A percentile compares a stretch with the other conserved stretches of the same genome.
Evolutionary conservation across 1,284 basidiomycete genomes (phyloP).

Genomic region (Cutaneotrichosporon mucoides): DNA sequence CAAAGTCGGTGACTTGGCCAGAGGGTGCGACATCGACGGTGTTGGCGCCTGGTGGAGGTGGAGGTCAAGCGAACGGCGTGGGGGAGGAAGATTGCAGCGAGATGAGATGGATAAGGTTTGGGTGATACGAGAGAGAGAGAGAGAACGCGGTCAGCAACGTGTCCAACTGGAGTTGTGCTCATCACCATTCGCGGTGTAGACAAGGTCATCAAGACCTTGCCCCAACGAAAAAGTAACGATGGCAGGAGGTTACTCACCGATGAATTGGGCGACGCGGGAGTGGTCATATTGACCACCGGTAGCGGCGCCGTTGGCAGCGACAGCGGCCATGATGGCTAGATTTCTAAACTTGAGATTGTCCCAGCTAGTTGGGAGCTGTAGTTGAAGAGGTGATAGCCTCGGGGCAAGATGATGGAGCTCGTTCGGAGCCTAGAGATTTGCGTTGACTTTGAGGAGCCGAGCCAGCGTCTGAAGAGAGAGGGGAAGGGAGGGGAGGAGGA

Average conservation of each 20-base stretch:
- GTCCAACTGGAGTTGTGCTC: no score
- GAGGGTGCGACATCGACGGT: conserved; percentile 76
- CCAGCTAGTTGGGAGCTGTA: not conserved
- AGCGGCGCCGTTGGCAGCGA: conserved; percentile 23
- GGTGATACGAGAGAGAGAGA: not conserved
- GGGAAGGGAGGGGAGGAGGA: not conserved
- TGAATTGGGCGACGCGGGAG: conserved; percentile 74
- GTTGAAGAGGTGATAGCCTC: not conserved
- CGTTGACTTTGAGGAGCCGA: not conserved
- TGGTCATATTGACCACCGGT: conserved; percentile 46
- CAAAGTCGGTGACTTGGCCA: conserved; percentile 83
- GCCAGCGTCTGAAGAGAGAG: not conserved
- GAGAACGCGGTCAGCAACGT: no score
- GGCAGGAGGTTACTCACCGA: conserved; percentile 53
- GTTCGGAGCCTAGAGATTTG: not conserved
- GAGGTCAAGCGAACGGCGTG: not conserved
- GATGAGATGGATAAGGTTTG: not conserved
- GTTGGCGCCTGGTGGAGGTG: conserved; percentile 71
- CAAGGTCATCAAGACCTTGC: not conserved
- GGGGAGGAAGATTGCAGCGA: not conserved
- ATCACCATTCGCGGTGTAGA: no score
- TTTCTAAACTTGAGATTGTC: not conserved
- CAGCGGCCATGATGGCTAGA: conserved; percentile 27
- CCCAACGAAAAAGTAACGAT: not conserved
- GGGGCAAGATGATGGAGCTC: conserved; percentile 1